Evolutionary conservation across 768 basidiomycete species (phyloP).

Genomic region (Pleurotus platypus): DNA sequence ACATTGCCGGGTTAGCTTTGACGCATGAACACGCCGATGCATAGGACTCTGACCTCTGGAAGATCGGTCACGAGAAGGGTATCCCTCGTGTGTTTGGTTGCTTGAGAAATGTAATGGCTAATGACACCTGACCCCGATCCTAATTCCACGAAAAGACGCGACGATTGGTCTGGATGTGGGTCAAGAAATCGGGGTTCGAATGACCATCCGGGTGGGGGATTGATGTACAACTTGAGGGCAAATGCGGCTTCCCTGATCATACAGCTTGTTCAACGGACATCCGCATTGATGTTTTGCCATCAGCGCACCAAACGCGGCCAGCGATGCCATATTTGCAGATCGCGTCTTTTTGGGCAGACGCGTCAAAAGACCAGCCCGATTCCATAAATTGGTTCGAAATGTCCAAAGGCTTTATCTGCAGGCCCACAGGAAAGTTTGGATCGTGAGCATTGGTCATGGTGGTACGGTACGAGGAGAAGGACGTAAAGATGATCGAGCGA

Average conservation of each 20-base stretch:
- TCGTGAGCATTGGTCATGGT: slow-evolving; percentile 9
- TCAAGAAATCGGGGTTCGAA: slow-evolving; percentile 55
- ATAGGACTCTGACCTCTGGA: slow-evolving; percentile 51
- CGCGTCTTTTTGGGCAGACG: slow-evolving; percentile 45
- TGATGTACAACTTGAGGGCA: slow-evolving; percentile 52
- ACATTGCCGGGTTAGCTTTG: not conserved
- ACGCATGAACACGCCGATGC: not conserved
- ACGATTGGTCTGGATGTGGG: slow-evolving; percentile 12
- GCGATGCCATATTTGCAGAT: slow-evolving; percentile 80
- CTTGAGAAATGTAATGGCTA: slow-evolving; percentile 33
- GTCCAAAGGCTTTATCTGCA: slow-evolving; percentile 31
- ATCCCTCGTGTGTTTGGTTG: slow-evolving; percentile 36
- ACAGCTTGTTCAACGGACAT: not conserved
- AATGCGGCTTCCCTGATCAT: slow-evolving; percentile 71
- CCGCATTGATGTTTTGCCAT: not conserved
- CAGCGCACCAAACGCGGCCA: slow-evolving; percentile 69
- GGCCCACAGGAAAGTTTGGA: slow-evolving; percentile 37
- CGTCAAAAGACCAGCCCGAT: slow-evolving; percentile 22
- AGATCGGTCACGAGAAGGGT: slow-evolving; percentile 69
- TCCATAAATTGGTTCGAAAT: slow-evolving; percentile 15
- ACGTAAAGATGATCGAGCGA: not conserved
- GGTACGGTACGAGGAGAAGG: not conserved
- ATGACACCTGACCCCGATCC: slow-evolving; percentile 78
- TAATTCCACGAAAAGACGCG: slow-evolving; percentile 59
- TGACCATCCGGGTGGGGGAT: slow-evolving; percentile 26